Evolutionary conservation across 352 stramenopile genomes (phyloP).

Genomic region (Globisporangium camurandrum): DNA sequence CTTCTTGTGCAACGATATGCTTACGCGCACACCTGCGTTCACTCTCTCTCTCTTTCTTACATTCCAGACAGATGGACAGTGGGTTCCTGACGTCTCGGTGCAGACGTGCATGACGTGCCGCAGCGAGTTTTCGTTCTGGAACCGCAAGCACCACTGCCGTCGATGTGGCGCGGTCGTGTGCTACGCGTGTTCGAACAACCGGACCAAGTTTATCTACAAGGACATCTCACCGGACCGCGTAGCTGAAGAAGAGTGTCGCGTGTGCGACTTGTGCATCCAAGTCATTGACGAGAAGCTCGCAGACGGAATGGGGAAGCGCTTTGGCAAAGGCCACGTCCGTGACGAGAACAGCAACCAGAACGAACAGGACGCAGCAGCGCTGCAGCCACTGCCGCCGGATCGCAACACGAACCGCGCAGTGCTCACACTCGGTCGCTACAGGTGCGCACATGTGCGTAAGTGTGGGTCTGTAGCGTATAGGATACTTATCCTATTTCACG

Average conservation of each 20-base stretch:
- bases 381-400: slow-evolving; percentile 30
- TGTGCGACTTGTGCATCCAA: slow-evolving; percentile 78
- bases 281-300: slow-evolving; percentile 83
- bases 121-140: slow-evolving; percentile 79
- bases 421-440: slow-evolving; percentile 78
- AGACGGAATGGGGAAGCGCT: slow-evolving; percentile 63
- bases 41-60: neutral
- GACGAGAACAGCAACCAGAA: slow-evolving; percentile 27
- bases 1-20: neutral
- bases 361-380: slow-evolving; percentile 14
- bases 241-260: slow-evolving; percentile 58
- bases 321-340: slow-evolving; percentile 32
- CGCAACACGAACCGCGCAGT: slow-evolving; percentile 56
- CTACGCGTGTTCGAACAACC: slow-evolving; percentile 64
- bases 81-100: slow-evolving; percentile 77
- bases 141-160: slow-evolving; percentile 83
- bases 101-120: slow-evolving; percentile 80
- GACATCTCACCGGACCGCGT: slow-evolving; percentile 55
- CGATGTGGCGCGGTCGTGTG: slow-evolving; percentile 81
- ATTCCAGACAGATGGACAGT: slow-evolving; percentile 68
- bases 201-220: slow-evolving; percentile 85
- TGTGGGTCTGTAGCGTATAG: neutral
- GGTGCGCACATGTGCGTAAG: slow-evolving; percentile 18
- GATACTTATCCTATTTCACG: no score
- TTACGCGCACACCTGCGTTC: neutral